Evolutionary conservation across 768 basidiomycete species (phyloP).

Genomic region (Phanerochaete sordida): DNA sequence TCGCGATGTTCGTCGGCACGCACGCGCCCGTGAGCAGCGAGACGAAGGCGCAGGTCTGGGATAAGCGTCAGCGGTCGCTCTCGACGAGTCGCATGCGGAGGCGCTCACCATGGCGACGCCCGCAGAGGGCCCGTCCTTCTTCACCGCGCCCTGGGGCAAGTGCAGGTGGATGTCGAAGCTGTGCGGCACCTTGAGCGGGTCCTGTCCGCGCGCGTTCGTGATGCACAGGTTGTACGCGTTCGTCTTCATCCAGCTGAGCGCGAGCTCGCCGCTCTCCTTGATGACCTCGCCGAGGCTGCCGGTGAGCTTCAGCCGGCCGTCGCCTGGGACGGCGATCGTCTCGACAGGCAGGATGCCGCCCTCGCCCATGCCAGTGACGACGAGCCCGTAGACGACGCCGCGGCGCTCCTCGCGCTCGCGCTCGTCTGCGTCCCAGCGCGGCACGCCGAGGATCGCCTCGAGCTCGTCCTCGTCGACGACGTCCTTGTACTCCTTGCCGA

Average conservation of each 20-base stretch:
- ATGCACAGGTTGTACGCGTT: constrained; percentile 79
- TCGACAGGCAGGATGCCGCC: constrained; percentile 86
- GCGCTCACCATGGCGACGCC: constrained; percentile 78
- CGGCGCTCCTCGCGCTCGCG: constrained; percentile 67
- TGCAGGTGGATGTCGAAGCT: constrained; percentile 84
- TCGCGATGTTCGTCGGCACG: constrained; percentile 70
- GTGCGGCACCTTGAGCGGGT: constrained; percentile 72
- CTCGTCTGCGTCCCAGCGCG: constrained; percentile 79
- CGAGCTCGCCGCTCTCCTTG: constrained; percentile 87
- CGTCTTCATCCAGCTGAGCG: constrained; percentile 89
- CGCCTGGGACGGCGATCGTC: constrained; percentile 62
- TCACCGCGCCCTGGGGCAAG: constrained; percentile 85
- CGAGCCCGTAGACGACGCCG: constrained; percentile 82
- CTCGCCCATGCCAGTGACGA: constrained; percentile 86
- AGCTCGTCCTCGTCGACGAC: constrained; percentile 67
- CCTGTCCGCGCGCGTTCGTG: constrained; percentile 63
- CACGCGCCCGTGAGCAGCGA: constrained; percentile 77
- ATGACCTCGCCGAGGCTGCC: constrained; percentile 78
- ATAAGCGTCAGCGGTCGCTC: not conserved
- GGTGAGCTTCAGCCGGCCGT: constrained; percentile 68
- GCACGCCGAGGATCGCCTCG: constrained; percentile 81
- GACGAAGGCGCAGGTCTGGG: constrained; percentile 78
- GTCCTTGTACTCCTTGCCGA: constrained; percentile 45
- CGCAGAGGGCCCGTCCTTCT: constrained; percentile 92
- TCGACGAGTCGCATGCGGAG: not conserved